These are phyloP conservation scores for Collariella sp. DNA, from an alignment of 495 filamentous ascomycete species.

Conservation along the genomic window DNA sequence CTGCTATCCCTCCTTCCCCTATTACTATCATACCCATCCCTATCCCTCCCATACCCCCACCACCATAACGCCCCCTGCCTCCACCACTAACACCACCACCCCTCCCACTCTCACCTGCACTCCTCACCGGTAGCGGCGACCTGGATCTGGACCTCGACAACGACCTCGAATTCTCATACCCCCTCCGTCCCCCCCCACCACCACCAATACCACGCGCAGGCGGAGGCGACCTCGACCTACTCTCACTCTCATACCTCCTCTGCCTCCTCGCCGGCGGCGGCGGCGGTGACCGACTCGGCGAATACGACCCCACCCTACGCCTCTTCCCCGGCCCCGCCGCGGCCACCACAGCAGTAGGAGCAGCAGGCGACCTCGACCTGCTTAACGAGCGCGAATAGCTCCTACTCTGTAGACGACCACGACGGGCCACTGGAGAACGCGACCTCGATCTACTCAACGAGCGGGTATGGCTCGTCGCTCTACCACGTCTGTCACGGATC, in stretches of 20 bases:
- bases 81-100: neutral
- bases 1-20: neutral
- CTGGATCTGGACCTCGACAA: conserved; percentile 2
- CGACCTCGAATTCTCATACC: conserved; percentile 1
- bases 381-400: conserved; percentile 9
- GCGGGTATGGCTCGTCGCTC: conserved; percentile 10
- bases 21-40: neutral
- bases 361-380: conserved; percentile 1
- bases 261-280: conserved; percentile 10
- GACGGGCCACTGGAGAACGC: conserved; percentile 2
- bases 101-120: neutral
- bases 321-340: conserved; percentile 4
- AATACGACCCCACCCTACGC: conserved; percentile 15
- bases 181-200: too few species aligned
- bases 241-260: conserved; percentile 7
- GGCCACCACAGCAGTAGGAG: neutral
- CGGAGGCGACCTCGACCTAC: conserved; percentile 10
- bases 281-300: conserved; percentile 5
- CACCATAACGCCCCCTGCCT: neutral
- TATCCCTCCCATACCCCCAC: neutral
- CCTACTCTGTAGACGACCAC: neutral
- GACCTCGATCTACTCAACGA: neutral
- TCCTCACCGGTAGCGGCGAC: neutral
- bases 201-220: too few species aligned
- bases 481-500: neutral